Percentiles rank a stretch among this genome's conserved stretches.
Evolutionary conservation across 192 early-diverging fungal genomes (phyloP).

Genomic region (Chytriomyces sp.): DNA sequence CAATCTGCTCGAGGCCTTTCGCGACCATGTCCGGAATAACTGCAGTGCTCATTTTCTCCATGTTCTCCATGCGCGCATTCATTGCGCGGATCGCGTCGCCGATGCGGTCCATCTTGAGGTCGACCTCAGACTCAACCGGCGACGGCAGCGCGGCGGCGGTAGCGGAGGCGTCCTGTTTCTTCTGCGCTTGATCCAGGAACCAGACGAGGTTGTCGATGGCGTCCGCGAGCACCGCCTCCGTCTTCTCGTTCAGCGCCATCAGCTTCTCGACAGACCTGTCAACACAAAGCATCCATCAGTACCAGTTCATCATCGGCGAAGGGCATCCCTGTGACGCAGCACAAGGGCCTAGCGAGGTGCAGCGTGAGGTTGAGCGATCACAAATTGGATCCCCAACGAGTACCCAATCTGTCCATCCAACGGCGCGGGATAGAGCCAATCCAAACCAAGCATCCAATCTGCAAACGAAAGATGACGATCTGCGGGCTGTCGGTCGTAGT

Average conservation of each 20-base stretch:
- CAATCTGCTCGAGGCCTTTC: conserved; percentile 15
- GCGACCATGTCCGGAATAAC: conserved; percentile 18
- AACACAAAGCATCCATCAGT: neutral
- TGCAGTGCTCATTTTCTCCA: neutral
- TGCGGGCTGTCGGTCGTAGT: too few species aligned
- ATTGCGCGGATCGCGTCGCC: conserved; percentile 14
- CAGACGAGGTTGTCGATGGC: conserved; percentile 22
- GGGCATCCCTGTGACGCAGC: neutral
- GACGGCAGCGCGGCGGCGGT: neutral
- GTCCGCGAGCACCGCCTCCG: conserved; percentile 13
- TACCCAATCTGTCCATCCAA: too few species aligned
- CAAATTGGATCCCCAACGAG: too few species aligned
- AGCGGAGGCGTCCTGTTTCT: neutral
- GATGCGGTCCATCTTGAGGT: conserved; percentile 14
- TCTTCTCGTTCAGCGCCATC: conserved; percentile 1
- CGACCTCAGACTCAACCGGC: neutral
- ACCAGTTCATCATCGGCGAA: neutral
- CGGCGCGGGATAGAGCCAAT: too few species aligned
- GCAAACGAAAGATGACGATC: too few species aligned
- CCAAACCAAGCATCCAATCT: too few species aligned
- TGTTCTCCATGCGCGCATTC: conserved; percentile 22
- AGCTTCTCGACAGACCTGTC: conserved; percentile 1
- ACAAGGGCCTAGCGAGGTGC: neutral
- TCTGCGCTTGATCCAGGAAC: conserved; percentile 1
- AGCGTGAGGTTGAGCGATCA: too few species aligned